Percentiles rank a stretch among this genome's conserved stretches.
phyloP scores from a whole-genome alignment of 768 basidiomycete species.

The Dictyophora rubrovolvata region DNA sequence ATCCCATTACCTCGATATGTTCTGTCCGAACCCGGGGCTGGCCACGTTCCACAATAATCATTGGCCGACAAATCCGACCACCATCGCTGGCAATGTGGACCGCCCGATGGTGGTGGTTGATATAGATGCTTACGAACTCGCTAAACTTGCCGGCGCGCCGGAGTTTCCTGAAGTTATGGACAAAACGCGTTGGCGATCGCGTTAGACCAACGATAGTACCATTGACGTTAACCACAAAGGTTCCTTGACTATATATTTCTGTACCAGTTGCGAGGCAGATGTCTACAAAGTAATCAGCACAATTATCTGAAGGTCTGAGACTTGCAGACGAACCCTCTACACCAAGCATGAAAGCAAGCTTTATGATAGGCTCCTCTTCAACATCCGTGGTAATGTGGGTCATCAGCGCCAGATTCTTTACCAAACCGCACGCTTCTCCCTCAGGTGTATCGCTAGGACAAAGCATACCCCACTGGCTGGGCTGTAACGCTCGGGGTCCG shows the following conservation, averaged over 20 bases:
- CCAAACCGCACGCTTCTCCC: conserved; percentile 97
- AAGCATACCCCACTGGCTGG: conserved; percentile 97
- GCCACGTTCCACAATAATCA: conserved; percentile 89
- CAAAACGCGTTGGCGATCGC: conserved; percentile 74
- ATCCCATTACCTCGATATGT: conserved; percentile 58
- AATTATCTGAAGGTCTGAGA: background rate
- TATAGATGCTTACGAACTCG: conserved; percentile 94
- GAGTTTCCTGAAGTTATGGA: conserved; percentile 82
- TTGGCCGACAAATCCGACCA: conserved; percentile 93
- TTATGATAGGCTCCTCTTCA: conserved; percentile 87
- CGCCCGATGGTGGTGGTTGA: conserved; percentile 88
- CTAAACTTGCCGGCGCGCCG: conserved; percentile 86
- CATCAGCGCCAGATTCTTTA: conserved; percentile 98
- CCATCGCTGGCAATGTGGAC: conserved; percentile 97
- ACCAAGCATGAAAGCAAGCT: conserved; percentile 88
- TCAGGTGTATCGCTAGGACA: conserved; percentile 98
- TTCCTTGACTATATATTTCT: conserved; percentile 89
- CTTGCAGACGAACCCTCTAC: conserved; percentile 58
- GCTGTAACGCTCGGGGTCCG: conserved; percentile 92
- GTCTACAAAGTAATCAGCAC: conserved; percentile 36
- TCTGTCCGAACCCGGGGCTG: conserved; percentile 65
- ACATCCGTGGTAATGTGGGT: conserved; percentile 99
- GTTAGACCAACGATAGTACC: conserved; percentile 93
- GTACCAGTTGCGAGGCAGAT: conserved; percentile 86
- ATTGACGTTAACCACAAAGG: conserved; percentile 94